phyloP scores from a whole-genome alignment of 139 green algal species.

The Micractinium sp. region DNA sequence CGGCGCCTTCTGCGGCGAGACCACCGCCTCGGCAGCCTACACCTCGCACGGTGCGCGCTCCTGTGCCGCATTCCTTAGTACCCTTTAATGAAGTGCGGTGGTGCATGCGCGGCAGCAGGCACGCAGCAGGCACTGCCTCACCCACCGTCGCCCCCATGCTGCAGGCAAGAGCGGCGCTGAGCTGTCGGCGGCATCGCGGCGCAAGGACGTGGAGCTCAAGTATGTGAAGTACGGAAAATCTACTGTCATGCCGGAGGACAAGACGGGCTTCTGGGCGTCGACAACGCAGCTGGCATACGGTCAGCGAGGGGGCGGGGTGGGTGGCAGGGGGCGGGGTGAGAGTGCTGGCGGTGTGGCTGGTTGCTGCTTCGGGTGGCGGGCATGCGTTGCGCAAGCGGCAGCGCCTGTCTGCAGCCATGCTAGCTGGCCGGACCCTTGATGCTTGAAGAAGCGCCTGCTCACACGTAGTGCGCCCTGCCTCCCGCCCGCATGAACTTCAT shows the following conservation, averaged over 20 bases:
- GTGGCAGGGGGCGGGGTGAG: background rate
- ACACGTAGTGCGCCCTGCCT: background rate
- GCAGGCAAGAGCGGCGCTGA: constrained; percentile 7
- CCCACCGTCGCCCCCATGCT: too few relatives aligned
- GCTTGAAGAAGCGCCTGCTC: background rate
- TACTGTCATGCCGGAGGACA: constrained; percentile 3
- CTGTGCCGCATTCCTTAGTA: too few relatives aligned
- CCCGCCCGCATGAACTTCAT: too few relatives aligned
- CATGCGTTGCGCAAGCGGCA: background rate
- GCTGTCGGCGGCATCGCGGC: constrained; percentile 1
- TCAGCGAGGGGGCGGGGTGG: background rate
- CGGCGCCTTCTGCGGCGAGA: background rate
- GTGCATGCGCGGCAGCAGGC: too few relatives aligned
- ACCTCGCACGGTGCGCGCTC: background rate
- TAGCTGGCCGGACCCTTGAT: too few relatives aligned
- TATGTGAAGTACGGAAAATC: constrained; percentile 35
- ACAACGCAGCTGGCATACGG: constrained; percentile 39
- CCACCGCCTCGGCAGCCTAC: background rate
- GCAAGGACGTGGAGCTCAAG: constrained; percentile 16
- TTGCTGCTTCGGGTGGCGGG: background rate
- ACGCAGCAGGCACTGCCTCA: too few relatives aligned
- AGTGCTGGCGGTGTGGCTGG: background rate
- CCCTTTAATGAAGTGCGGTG: too few relatives aligned
- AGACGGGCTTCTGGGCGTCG: constrained; percentile 13
- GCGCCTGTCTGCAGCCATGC: background rate